phyloP scores from a whole-genome alignment of 1,284 basidiomycete species.

The Boletus semigastroideus region DNA sequence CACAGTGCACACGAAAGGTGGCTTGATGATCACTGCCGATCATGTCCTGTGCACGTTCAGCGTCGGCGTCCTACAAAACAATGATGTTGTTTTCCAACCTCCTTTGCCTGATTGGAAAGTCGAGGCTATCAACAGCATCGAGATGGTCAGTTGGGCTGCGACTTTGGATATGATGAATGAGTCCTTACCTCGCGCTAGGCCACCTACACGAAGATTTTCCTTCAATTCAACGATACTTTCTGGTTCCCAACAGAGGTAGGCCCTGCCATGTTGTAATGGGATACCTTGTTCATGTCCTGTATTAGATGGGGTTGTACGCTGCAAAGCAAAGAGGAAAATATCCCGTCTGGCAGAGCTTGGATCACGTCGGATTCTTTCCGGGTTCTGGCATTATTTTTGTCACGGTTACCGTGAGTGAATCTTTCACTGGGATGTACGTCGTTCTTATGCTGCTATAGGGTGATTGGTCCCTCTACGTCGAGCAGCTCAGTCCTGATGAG shows the following conservation, averaged over 20 bases:
- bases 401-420: slow-evolving; percentile 56
- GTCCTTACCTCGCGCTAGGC: slow-evolving; percentile 31
- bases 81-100: slow-evolving; percentile 58
- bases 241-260: slow-evolving; percentile 69
- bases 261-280: not conserved
- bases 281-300: not conserved
- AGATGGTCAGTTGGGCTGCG: slow-evolving; percentile 47
- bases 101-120: slow-evolving; percentile 60
- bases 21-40: slow-evolving; percentile 45
- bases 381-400: slow-evolving; percentile 62
- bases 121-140: slow-evolving; percentile 65
- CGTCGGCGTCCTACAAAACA: slow-evolving; percentile 60
- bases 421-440: not conserved
- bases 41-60: slow-evolving; percentile 66
- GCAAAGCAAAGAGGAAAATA: slow-evolving; percentile 62
- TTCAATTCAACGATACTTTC: slow-evolving; percentile 64
- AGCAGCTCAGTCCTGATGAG: slow-evolving; percentile 46
- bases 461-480: slow-evolving; percentile 57
- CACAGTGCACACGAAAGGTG: slow-evolving; percentile 45
- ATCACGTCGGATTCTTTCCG: slow-evolving; percentile 57
- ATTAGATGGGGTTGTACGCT: slow-evolving; percentile 63
- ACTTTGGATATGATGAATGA: not conserved
- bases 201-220: slow-evolving; percentile 71
- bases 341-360: slow-evolving; percentile 70
- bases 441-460: slow-evolving; percentile 38